phyloP scores from a whole-genome alignment of 2,329 filamentous ascomycete genomes.

The Incumbomyces lentus region DNA sequence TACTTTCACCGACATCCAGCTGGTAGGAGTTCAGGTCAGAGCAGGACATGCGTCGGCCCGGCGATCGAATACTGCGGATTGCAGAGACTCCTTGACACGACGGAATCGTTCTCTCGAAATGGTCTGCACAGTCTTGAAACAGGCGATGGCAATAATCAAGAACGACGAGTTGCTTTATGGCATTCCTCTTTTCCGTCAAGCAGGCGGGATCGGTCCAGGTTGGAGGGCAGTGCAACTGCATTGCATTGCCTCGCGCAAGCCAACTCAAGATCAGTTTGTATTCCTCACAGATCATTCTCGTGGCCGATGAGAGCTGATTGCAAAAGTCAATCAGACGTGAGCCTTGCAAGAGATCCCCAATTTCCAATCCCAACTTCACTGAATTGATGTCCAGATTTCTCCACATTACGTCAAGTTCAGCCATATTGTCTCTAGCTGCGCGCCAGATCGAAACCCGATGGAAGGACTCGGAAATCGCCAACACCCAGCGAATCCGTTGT shows the following conservation, averaged over 20 bases:
- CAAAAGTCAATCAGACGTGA: neutral
- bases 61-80: neutral
- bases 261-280: neutral
- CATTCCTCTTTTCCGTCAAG: neutral
- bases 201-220: neutral
- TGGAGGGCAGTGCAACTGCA: no score
- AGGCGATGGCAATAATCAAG: neutral
- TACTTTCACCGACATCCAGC: neutral
- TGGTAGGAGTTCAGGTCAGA: neutral
- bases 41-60: neutral
- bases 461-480: neutral
- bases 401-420: neutral
- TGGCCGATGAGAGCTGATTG: neutral
- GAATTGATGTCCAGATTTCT: neutral
- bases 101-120: neutral
- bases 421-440: neutral
- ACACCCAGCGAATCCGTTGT: constrained; percentile 1
- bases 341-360: neutral
- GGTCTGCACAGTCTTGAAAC: neutral
- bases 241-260: neutral
- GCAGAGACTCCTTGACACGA: neutral
- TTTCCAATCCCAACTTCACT: neutral
- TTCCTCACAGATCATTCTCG: neutral
- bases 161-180: neutral
- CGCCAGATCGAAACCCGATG: neutral